A percentile compares a stretch with the other conserved stretches of the same genome.
phyloP scores from a whole-genome alignment of 257 asterid genomes.

The Misopates orontium region DNA sequence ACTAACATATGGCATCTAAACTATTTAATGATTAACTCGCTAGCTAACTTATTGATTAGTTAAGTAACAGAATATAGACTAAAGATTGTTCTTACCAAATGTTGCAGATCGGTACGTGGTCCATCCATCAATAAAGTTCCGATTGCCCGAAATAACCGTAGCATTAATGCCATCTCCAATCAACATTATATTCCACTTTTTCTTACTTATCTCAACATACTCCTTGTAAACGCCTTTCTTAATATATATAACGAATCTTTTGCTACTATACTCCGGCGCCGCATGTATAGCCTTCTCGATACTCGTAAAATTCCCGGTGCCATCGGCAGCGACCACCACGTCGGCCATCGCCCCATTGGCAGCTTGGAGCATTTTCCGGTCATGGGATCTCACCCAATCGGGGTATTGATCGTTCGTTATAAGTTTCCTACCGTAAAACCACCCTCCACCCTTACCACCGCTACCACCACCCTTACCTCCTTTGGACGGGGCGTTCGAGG shows the following conservation, averaged over 20 bases:
- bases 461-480: conserved; percentile 4
- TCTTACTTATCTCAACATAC: conserved; percentile 44
- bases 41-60: neutral
- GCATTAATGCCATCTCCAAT: conserved; percentile 55
- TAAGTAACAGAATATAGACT: neutral
- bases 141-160: conserved; percentile 45
- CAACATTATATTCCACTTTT: conserved; percentile 56
- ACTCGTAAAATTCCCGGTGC: conserved; percentile 36
- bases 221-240: conserved; percentile 54
- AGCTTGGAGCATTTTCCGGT: conserved; percentile 41
- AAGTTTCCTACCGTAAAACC: conserved; percentile 15
- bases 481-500: conserved; percentile 15
- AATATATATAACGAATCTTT: conserved; percentile 42
- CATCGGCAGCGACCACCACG: conserved; percentile 51
- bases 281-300: conserved; percentile 40
- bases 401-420: conserved; percentile 23
- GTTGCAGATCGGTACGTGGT: conserved; percentile 50
- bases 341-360: conserved; percentile 24
- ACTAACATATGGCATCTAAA: too few relatives aligned
- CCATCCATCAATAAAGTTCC: conserved; percentile 45
- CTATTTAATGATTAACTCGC: too few relatives aligned
- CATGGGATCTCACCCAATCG: conserved; percentile 34
- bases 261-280: conserved; percentile 37
- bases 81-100: conserved; percentile 31
- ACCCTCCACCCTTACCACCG: neutral